Evolutionary conservation across 148 eudicot genomes (phyloP).

Genomic region (Camellia japonica): DNA sequence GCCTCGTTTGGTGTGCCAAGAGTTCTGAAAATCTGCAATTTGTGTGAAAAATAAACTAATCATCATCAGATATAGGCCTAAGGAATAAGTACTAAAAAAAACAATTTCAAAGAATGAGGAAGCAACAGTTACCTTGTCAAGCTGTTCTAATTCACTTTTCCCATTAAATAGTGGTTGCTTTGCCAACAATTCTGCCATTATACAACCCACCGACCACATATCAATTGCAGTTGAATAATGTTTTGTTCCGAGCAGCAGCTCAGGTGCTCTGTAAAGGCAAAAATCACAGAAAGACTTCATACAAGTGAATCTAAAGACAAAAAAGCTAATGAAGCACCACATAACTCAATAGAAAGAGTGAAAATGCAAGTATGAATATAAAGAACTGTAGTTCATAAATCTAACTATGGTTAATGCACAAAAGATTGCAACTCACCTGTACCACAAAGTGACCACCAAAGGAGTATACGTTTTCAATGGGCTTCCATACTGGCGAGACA

Average conservation of each 20-base stretch:
- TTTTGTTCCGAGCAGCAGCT: constrained; percentile 73
- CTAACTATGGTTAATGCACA: background rate
- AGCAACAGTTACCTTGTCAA: constrained; percentile 50
- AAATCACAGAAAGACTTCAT: background rate
- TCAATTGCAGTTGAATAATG: constrained; percentile 83
- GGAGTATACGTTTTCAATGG: constrained; percentile 73
- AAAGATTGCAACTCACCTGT: constrained; percentile 50
- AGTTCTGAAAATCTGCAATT: constrained; percentile 57
- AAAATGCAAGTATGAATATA: background rate
- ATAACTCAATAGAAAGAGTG: background rate
- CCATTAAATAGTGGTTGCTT: constrained; percentile 79
- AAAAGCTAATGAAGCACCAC: background rate
- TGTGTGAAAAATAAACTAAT: background rate
- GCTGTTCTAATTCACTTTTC: constrained; percentile 61
- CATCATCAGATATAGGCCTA: background rate
- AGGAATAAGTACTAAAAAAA: too few species aligned
- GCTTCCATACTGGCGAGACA: constrained; percentile 84
- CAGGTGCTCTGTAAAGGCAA: constrained; percentile 65
- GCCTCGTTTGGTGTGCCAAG: constrained; percentile 78
- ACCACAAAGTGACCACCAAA: constrained; percentile 90
- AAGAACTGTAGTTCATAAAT: too few species aligned
- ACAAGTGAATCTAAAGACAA: background rate
- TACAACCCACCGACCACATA: constrained; percentile 97
- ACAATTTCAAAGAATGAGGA: background rate
- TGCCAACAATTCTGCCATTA: constrained; percentile 78